phyloP scores from a whole-genome alignment of 2,329 filamentous ascomycete genomes.

The Arthrobotrys iridis region DNA sequence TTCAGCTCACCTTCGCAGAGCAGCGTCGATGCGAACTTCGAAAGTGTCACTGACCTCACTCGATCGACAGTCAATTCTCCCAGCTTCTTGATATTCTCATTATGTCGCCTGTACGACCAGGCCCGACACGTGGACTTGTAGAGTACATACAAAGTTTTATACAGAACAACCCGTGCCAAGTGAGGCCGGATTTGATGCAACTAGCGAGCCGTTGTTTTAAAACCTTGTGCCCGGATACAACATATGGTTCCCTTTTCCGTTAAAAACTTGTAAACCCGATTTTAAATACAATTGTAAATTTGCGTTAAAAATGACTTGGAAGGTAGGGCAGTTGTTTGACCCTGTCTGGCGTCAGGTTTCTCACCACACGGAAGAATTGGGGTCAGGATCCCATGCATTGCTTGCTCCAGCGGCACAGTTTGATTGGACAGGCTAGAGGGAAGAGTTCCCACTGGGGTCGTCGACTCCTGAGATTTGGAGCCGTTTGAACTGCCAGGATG shows the following conservation, averaged over 20 bases:
- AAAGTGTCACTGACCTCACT: neutral
- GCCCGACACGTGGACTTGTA: slow-evolving; percentile 32
- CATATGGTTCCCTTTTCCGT: slow-evolving; percentile 41
- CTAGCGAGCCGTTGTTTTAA: slow-evolving; percentile 55
- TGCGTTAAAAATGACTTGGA: slow-evolving; percentile 37
- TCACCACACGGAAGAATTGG: slow-evolving; percentile 52
- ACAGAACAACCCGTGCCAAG: slow-evolving; percentile 23
- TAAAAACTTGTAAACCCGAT: slow-evolving; percentile 44
- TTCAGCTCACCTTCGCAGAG: slow-evolving; percentile 25
- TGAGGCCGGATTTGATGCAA: slow-evolving; percentile 44
- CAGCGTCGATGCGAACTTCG: neutral
- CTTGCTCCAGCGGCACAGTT: neutral
- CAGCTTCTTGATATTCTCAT: neutral
- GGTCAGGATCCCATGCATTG: slow-evolving; percentile 41
- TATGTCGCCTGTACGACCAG: neutral
- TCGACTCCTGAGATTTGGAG: slow-evolving; percentile 21
- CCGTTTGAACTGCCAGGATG: slow-evolving; percentile 20
- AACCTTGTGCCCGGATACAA: slow-evolving; percentile 53
- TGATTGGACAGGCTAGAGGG: slow-evolving; percentile 27
- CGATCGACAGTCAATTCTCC: neutral
- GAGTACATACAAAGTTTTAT: neutral
- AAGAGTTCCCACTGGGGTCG: slow-evolving; percentile 12
- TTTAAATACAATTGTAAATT: slow-evolving; percentile 45
- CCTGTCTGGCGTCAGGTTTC: slow-evolving; percentile 28
- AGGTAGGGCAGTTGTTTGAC: slow-evolving; percentile 31